A percentile compares a stretch with the other conserved stretches of the same genome.
These are phyloP conservation scores for Trichosporon ovoides DNA, from an alignment of 1,284 basidiomycete species.

Conservation along the genomic window DNA sequence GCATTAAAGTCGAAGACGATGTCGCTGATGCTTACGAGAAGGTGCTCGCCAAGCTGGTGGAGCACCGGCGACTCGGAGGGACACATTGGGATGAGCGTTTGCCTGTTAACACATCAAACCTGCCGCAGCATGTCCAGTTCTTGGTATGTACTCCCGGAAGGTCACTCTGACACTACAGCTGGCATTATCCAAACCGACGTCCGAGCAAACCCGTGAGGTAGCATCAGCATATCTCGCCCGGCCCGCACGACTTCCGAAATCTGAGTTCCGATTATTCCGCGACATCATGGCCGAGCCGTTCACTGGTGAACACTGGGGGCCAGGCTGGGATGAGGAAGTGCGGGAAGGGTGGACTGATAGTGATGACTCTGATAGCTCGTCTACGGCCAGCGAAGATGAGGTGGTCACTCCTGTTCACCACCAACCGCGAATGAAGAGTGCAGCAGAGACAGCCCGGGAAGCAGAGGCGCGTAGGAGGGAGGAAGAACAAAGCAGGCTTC, in stretches of 20 bases:
- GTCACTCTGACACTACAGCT: conserved; percentile 22
- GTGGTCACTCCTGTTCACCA: conserved; percentile 15
- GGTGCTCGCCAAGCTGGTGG: conserved; percentile 20
- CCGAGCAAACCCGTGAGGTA: conserved; percentile 22
- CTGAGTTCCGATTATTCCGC: conserved; percentile 30
- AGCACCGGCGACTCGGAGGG: conserved; percentile 13
- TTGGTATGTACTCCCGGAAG: conserved; percentile 22
- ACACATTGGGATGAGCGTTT: conserved; percentile 32
- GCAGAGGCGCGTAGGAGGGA: conserved; percentile 13
- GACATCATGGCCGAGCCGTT: conserved; percentile 43
- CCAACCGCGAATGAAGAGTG: background rate
- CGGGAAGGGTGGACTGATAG: conserved; percentile 38
- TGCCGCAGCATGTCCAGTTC: conserved; percentile 40
- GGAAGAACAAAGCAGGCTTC: conserved; percentile 16
- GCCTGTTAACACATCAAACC: conserved; percentile 29
- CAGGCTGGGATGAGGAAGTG: conserved; percentile 37
- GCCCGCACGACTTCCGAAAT: conserved; percentile 13
- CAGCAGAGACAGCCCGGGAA: conserved; percentile 6
- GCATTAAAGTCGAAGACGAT: conserved; percentile 32
- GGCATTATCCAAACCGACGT: conserved; percentile 26
- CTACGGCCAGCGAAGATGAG: conserved; percentile 20
- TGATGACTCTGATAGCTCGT: conserved; percentile 12
- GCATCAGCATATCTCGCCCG: conserved; percentile 29
- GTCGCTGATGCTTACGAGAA: conserved; percentile 32
- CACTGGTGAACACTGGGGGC: conserved; percentile 29